These are phyloP conservation scores for Curvularia sp. DNA, from an alignment of 2,329 filamentous ascomycete species.

Conservation along the genomic window DNA sequence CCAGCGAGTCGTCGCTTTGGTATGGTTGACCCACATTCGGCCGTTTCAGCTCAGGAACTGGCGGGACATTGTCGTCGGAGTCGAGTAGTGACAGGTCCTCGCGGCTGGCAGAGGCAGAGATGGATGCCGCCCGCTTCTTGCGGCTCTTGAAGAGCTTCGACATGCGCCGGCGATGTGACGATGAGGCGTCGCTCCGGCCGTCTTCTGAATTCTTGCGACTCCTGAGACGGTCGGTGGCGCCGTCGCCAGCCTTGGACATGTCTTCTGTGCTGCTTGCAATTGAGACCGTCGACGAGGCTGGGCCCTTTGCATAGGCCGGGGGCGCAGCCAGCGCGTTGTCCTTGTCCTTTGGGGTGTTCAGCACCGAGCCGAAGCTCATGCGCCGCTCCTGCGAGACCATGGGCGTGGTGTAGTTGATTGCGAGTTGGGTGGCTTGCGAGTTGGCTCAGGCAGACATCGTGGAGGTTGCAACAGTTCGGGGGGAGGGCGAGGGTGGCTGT, in stretches of 20 bases:
- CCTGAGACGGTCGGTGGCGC: conserved; percentile 51
- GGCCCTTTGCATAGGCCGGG: conserved; percentile 33
- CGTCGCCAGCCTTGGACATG: conserved; percentile 48
- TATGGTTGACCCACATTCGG: conserved; percentile 25
- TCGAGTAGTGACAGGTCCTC: conserved; percentile 38
- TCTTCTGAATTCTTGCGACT: conserved; percentile 52
- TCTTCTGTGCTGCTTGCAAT: conserved; percentile 46
- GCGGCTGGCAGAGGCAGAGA: conserved; percentile 29
- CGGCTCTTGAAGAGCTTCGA: conserved; percentile 62
- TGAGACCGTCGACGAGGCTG: conserved; percentile 42
- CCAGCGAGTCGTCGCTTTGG: conserved; percentile 54
- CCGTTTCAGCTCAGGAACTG: conserved; percentile 30
- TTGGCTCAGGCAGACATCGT: conserved; percentile 16
- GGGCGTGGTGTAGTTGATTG: neutral
- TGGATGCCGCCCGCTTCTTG: conserved; percentile 34
- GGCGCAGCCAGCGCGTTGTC: conserved; percentile 40
- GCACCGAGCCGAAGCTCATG: conserved; percentile 33
- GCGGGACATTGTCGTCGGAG: conserved; percentile 31
- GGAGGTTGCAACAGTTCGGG: conserved; percentile 5
- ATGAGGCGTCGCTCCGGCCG: conserved; percentile 50
- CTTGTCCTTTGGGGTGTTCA: conserved; percentile 19
- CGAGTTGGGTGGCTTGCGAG: neutral
- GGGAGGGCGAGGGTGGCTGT: neutral
- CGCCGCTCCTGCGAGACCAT: conserved; percentile 39
- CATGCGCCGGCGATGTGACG: conserved; percentile 55